Percentiles rank a stretch among this genome's conserved stretches.
Conservation (phyloP, 768 basidiomycete genomes). For the Cubamyces sp. region DNA sequence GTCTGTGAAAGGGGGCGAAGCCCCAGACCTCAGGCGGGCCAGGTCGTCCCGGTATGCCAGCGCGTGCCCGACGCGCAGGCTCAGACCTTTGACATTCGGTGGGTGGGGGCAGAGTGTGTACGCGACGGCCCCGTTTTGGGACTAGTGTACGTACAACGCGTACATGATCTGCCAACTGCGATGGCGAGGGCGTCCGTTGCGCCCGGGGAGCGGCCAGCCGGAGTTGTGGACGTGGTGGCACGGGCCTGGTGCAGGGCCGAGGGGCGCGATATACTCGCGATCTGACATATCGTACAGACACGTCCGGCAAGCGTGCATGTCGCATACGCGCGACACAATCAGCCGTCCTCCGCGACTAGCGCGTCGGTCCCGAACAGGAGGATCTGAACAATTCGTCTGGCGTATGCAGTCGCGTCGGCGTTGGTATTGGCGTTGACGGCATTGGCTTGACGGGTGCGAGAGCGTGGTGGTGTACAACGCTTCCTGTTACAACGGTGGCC, state of each 20-base stretch:
- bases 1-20: neutral
- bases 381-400: neutral
- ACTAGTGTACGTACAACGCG: neutral
- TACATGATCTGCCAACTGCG: neutral
- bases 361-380: conserved; percentile 5
- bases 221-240: neutral
- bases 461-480: too few relatives aligned
- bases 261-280: neutral
- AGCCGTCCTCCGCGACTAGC: neutral
- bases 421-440: too few relatives aligned
- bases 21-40: too few relatives aligned
- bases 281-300: conserved; percentile 2
- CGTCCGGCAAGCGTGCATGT: conserved; percentile 1
- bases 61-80: too few relatives aligned
- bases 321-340: conserved; percentile 7
- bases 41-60: too few relatives aligned
- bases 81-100: too few relatives aligned
- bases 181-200: too few relatives aligned
- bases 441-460: too few relatives aligned
- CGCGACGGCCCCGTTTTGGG: neutral
- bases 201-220: neutral
- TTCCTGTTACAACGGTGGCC: too few relatives aligned
- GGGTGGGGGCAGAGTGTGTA: neutral
- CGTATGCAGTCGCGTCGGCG: too few relatives aligned
- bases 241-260: neutral